A percentile compares a stretch with the other conserved stretches of the same genome.
Evolutionary conservation across 2,329 filamentous ascomycete genomes (phyloP).

Genomic region (Cordyceps tenuipes): DNA sequence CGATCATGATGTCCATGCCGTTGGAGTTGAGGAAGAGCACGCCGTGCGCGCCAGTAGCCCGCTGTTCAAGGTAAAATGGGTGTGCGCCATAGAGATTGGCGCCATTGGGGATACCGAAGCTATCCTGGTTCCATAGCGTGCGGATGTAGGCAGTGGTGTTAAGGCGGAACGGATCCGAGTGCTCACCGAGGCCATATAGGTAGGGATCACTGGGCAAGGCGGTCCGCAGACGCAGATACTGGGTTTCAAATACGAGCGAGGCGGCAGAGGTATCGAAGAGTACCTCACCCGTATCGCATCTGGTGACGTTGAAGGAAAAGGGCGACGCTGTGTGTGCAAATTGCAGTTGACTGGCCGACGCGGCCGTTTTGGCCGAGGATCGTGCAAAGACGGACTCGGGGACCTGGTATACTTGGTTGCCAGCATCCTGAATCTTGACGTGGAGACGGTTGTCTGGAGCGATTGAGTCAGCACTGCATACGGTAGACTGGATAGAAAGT

Average conservation of each 20-base stretch:
- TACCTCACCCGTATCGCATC: slow-evolving; percentile 28
- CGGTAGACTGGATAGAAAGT: neutral
- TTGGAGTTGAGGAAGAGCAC: slow-evolving; percentile 75
- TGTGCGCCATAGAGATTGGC: slow-evolving; percentile 69
- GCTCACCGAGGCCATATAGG: slow-evolving; percentile 69
- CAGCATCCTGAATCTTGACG: slow-evolving; percentile 61
- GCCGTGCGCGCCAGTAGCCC: slow-evolving; percentile 50
- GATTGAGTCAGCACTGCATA: slow-evolving; percentile 34
- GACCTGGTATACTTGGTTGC: slow-evolving; percentile 60
- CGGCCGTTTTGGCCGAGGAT: slow-evolving; percentile 51
- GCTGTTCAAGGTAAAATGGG: slow-evolving; percentile 63
- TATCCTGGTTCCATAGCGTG: slow-evolving; percentile 63
- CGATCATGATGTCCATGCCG: slow-evolving; percentile 65
- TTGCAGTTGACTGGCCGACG: slow-evolving; percentile 49
- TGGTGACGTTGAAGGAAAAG: slow-evolving; percentile 53
- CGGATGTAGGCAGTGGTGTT: slow-evolving; percentile 50
- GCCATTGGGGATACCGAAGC: slow-evolving; percentile 52
- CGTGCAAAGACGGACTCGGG: slow-evolving; percentile 57
- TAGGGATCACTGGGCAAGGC: slow-evolving; percentile 56
- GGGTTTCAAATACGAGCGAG: slow-evolving; percentile 61
- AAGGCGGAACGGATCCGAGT: slow-evolving; percentile 58
- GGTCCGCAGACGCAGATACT: slow-evolving; percentile 64
- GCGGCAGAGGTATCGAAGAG: slow-evolving; percentile 60
- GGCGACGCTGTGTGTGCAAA: slow-evolving; percentile 36
- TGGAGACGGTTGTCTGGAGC: slow-evolving; percentile 56